A percentile compares a stretch with the other conserved stretches of the same genome.
Evolutionary conservation across 345 rosid genomes (phyloP).

Genomic region (Arabidopsis thaliana): DNA sequence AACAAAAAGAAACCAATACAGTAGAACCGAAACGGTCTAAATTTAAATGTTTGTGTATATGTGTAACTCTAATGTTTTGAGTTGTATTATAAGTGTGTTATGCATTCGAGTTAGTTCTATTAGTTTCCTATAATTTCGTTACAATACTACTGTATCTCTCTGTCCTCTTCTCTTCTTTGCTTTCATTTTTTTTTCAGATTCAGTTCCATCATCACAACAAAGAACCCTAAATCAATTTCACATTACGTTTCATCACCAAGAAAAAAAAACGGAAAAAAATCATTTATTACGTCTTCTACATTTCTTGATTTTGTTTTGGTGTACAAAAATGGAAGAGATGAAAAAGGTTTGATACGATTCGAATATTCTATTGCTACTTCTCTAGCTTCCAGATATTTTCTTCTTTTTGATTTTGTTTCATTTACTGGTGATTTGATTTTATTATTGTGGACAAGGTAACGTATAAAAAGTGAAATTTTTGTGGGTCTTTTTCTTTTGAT

Average conservation of each 20-base stretch:
- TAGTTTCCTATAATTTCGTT: conserved; percentile 35
- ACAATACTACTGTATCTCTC: conserved; percentile 11
- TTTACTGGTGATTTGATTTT: background rate
- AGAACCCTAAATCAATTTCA: conserved; percentile 39
- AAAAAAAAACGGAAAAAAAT: background rate
- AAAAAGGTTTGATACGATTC: conserved; percentile 36
- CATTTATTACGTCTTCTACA: conserved; percentile 26
- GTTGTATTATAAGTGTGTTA: conserved; percentile 9
- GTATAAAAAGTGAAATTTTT: conserved; percentile 10
- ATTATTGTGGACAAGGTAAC: conserved; percentile 1
- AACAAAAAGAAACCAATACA: background rate
- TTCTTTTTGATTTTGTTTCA: background rate
- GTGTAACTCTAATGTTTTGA: background rate
- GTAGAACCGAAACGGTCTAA: conserved; percentile 21
- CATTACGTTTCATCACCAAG: conserved; percentile 6
- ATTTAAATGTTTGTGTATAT: background rate
- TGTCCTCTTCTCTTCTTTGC: conserved; percentile 12
- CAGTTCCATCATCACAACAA: conserved; percentile 15
- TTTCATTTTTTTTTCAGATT: conserved; percentile 26
- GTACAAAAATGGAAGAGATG: conserved; percentile 26
- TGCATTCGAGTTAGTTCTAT: background rate
- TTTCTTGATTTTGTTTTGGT: conserved; percentile 22
- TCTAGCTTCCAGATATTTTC: background rate
- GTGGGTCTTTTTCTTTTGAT: background rate
- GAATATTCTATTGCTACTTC: conserved; percentile 26